A percentile compares a stretch with the other conserved stretches of the same genome.
Conservation (phyloP, 345 rosid species). For the Eutrema heterophyllum region DNA sequence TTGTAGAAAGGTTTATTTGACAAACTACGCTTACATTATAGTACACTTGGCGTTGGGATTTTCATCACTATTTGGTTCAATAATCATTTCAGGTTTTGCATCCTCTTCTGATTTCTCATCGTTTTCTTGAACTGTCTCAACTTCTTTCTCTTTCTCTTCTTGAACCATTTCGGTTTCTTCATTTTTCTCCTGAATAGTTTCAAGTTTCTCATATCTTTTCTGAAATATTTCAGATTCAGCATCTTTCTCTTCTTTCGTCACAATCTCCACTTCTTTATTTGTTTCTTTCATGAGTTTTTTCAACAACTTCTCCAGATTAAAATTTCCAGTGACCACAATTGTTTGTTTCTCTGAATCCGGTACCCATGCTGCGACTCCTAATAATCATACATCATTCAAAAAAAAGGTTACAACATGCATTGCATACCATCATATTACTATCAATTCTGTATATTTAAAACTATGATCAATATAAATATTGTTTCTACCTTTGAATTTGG, state of each 20-base stretch:
- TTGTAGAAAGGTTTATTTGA: background rate
- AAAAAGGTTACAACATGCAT: background rate
- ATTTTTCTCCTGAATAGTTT: background rate
- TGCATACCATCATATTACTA: background rate
- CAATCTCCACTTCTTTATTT: constrained; percentile 41
- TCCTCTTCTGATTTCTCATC: background rate
- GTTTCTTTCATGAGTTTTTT: constrained; percentile 54
- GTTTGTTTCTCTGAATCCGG: constrained; percentile 47
- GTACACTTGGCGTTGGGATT: constrained; percentile 59
- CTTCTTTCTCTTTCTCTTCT: background rate
- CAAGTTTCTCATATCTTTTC: background rate
- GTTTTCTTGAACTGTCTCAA: background rate
- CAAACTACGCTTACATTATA: background rate
- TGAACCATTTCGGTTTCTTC: background rate
- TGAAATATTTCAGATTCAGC: constrained; percentile 5
- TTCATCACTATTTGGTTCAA: constrained; percentile 41
- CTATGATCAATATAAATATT: background rate
- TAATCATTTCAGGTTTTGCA: background rate
- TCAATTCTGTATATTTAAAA: background rate
- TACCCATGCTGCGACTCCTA: constrained; percentile 56
- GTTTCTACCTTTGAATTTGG: constrained; percentile 62
- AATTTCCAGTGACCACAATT: constrained; percentile 44
- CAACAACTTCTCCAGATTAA: constrained; percentile 49
- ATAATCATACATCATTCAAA: constrained; percentile 1
- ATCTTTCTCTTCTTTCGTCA: constrained; percentile 4